Evolutionary conservation across 2,329 filamentous ascomycete genomes (phyloP).

Genomic region (Sporothrix curviconia): DNA sequence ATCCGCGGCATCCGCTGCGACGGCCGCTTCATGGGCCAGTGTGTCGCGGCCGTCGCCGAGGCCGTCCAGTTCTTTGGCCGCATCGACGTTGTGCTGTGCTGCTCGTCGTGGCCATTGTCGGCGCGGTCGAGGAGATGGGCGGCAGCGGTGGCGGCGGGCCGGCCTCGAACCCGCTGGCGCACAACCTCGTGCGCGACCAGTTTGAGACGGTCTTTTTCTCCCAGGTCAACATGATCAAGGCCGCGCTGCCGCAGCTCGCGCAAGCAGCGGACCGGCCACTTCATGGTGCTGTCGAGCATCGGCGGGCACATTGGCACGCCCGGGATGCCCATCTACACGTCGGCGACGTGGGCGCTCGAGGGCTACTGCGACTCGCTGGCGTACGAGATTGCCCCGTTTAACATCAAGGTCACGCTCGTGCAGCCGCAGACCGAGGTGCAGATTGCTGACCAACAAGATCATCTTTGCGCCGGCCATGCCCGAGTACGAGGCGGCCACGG

Average conservation of each 20-base stretch:
- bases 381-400: slow-evolving; percentile 95
- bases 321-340: slow-evolving; percentile 83
- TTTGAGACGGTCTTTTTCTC: slow-evolving; percentile 95
- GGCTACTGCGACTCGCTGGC: slow-evolving; percentile 93
- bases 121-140: slow-evolving; percentile 79
- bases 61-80: slow-evolving; percentile 76
- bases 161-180: slow-evolving; percentile 42
- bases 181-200: slow-evolving; percentile 78
- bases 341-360: slow-evolving; percentile 89
- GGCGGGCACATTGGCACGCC: slow-evolving; percentile 91
- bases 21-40: slow-evolving; percentile 59
- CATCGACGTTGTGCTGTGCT: slow-evolving; percentile 86
- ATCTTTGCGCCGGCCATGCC: slow-evolving; percentile 72
- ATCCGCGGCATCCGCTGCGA: slow-evolving; percentile 61
- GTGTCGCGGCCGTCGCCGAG: slow-evolving; percentile 80
- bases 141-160: slow-evolving; percentile 21
- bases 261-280: slow-evolving; percentile 74
- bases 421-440: slow-evolving; percentile 93
- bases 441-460: slow-evolving; percentile 78
- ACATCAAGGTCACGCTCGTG: slow-evolving; percentile 91
- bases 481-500: slow-evolving; percentile 35
- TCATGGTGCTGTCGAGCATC: slow-evolving; percentile 83
- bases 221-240: slow-evolving; percentile 92
- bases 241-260: slow-evolving; percentile 74
- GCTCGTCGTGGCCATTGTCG: slow-evolving; percentile 85